A percentile compares a stretch with the other conserved stretches of the same genome.
These are phyloP conservation scores for Saccharomyces hybrid DNA, from an alignment of 1,139 yeast species.

Conservation along the genomic window DNA sequence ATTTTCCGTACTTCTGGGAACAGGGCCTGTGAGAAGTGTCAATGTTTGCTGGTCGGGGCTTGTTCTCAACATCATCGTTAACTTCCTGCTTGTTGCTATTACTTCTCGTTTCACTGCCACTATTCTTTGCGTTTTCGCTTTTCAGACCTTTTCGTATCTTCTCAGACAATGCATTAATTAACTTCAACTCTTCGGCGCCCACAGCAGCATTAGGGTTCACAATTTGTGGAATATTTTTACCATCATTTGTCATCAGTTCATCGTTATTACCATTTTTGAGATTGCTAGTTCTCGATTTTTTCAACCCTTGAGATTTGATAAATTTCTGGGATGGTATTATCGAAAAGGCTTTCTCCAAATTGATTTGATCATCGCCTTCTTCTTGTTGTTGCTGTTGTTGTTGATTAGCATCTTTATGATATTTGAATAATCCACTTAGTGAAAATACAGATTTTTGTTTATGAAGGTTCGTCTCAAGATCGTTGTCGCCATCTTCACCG, in stretches of 20 bases:
- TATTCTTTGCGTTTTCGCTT: conserved; percentile 14
- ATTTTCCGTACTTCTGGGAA: conserved; percentile 50
- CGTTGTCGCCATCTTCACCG: conserved; percentile 3
- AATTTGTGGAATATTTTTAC: conserved; percentile 31
- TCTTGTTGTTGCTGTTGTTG: background rate
- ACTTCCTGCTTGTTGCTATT: conserved; percentile 8
- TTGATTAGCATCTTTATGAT: conserved; percentile 21
- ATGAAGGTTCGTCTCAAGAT: conserved; percentile 6
- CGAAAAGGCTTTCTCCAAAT: conserved; percentile 24
- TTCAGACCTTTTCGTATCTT: conserved; percentile 31
- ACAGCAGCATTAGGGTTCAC: conserved; percentile 45
- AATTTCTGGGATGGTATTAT: conserved; percentile 18
- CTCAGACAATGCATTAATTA: conserved; percentile 44
- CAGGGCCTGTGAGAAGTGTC: conserved; percentile 26
- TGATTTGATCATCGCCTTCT: conserved; percentile 4
- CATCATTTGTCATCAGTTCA: conserved; percentile 25
- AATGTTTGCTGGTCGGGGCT: background rate
- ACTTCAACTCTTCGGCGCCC: conserved; percentile 45
- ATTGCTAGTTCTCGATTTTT: conserved; percentile 1
- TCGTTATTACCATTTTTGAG: conserved; percentile 9
- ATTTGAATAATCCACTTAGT: conserved; percentile 25
- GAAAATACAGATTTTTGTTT: conserved; percentile 25
- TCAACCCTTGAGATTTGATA: conserved; percentile 1
- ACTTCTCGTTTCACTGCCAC: conserved; percentile 11
- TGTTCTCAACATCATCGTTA: conserved; percentile 4